These are phyloP conservation scores for Craterostigma plantagineum DNA, from an alignment of 257 asterid species.

Conservation along the genomic window DNA sequence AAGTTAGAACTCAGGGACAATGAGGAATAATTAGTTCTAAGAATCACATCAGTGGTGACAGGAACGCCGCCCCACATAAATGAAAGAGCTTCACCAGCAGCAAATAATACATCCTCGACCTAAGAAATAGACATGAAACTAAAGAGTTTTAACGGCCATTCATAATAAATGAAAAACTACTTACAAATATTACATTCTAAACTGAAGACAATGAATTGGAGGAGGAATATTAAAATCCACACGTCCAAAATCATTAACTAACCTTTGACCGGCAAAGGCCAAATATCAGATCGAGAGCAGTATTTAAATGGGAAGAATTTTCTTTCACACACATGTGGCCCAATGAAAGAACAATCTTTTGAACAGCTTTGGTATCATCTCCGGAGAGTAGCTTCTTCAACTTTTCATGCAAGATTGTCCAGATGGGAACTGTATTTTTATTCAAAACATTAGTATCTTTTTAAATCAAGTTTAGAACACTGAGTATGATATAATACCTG, in stretches of 20 bases:
- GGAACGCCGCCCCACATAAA: conserved; percentile 98
- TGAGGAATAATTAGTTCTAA: conserved; percentile 78
- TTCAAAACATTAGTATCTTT: not conserved
- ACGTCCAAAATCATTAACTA: conserved; percentile 11
- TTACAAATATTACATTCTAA: not conserved
- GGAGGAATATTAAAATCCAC: too few species aligned
- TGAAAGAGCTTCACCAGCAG: conserved; percentile 98
- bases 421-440: conserved; percentile 41
- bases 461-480: conserved; percentile 1
- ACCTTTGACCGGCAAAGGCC: conserved; percentile 86
- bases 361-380: conserved; percentile 87
- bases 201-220: too few species aligned
- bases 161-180: not conserved
- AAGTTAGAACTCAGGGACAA: conserved; percentile 79
- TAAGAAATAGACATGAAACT: conserved; percentile 12
- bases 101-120: conserved; percentile 93
- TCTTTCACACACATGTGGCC: conserved; percentile 89
- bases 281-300: conserved; percentile 74
- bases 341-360: conserved; percentile 59
- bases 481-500: conserved; percentile 31
- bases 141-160: not conserved
- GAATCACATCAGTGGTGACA: conserved; percentile 67
- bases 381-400: conserved; percentile 57
- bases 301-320: conserved; percentile 38
- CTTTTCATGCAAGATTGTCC: conserved; percentile 41